Evolutionary conservation across 2,329 filamentous ascomycete species (phyloP).

Genomic region (Nemania abortiva): DNA sequence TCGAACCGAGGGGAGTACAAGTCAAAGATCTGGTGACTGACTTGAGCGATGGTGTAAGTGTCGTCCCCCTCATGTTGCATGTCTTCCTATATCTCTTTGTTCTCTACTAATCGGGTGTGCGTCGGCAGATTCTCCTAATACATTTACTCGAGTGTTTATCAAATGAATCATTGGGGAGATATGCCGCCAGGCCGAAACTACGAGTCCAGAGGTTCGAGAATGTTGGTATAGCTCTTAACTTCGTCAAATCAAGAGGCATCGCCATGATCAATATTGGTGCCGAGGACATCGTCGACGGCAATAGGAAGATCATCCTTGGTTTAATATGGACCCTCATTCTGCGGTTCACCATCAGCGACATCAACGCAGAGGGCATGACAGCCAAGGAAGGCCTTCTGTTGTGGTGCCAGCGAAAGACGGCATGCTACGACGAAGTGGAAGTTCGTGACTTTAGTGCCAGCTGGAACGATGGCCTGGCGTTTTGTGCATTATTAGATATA

Average conservation of each 20-base stretch:
- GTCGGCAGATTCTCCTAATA: constrained; percentile 84
- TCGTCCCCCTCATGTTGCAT: neutral
- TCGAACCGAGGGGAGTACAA: constrained; percentile 80
- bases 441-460: constrained; percentile 94
- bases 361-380: constrained; percentile 97
- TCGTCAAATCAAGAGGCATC: constrained; percentile 89
- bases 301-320: constrained; percentile 95
- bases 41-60: constrained; percentile 90
- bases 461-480: constrained; percentile 97
- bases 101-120: constrained; percentile 16
- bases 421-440: constrained; percentile 97
- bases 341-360: constrained; percentile 97
- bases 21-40: constrained; percentile 90
- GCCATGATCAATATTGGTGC: constrained; percentile 99
- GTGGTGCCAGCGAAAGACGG: constrained; percentile 98
- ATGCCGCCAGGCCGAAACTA: constrained; percentile 95
- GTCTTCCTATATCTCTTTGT: neutral
- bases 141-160: constrained; percentile 97
- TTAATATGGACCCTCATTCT: constrained; percentile 99
- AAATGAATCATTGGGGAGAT: constrained; percentile 92
- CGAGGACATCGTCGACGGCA: constrained; percentile 97
- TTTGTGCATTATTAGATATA: constrained; percentile 96
- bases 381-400: constrained; percentile 94
- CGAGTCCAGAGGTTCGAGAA: constrained; percentile 98
- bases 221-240: constrained; percentile 94